Evolutionary conservation across 495 filamentous ascomycete genomes (phyloP), one percentile per base, ranked within the genome.

Genomic region (Penicillium mononematosum): DNA sequence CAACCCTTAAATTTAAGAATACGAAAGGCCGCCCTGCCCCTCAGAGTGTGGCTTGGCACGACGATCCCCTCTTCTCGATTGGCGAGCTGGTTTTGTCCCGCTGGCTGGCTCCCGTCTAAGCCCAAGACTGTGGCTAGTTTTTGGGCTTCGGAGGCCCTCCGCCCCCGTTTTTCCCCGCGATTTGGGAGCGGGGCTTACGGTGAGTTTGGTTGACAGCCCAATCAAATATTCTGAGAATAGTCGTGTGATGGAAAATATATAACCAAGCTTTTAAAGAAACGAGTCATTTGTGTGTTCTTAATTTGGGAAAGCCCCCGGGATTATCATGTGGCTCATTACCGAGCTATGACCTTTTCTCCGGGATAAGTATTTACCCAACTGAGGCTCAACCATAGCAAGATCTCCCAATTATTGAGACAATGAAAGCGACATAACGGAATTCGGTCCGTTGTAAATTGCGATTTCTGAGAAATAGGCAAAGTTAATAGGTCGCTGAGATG

Each of bases 21-120:
- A 31, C 42, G 17, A 50, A 11, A n/a, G 46, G 12, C 55, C 58
- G 32, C 45, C 52, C 53, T 56, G 45, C 45, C 46, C 49, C 47
- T 50, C 54, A 29, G 32, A 47, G 56, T 24, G 27, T 38, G 49
- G 47, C 63, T 66, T 67, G 65, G 65, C 65, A 51, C 31, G 65
- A 43, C 59, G 65, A 67, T 67, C 65, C 27, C 27, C 25, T 34
- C 2, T 9, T n/a, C 45, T 3, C 42, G 14, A 62, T 67, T 62
- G 62, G 63, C 17, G 43, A n/a, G 43, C 39, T 22, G 14, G 16
- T 8, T 22, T 34, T 20, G 4, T n/a, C 43, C 43, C 7, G 42
- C 6, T 34, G 29, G 24, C 27, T 54, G n/a, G 10, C 16, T 32
- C 50, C 50, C 50, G 39, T 27, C 19, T 22, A 12, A 53, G 39